Evolutionary conservation across 1,139 yeast genomes (phyloP), one percentile per base, ranked within the genome.

Genomic region (Meyerozyma elateridarum): DNA sequence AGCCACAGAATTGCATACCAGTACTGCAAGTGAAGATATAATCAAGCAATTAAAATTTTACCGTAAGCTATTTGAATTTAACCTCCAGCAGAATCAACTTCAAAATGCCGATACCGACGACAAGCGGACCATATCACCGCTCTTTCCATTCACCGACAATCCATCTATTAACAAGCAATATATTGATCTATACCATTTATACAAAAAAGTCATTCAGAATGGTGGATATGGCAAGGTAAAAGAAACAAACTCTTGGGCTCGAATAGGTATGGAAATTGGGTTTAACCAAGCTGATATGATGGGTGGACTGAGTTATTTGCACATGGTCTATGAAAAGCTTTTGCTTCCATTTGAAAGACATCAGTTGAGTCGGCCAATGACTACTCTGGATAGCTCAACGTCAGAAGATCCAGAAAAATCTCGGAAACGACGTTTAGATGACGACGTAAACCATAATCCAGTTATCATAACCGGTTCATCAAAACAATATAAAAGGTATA

Each of bases 261-360:
- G 71, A 46, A 68, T 79, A 14, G 91, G 91, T 9, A 63, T 88
- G 33, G 94, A 83, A 44, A 59, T 85, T 33, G 94, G 94, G 0
- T 82, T 79, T 49, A 70, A 76, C 25, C 18, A 9, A 20, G 87
- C 84, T 3, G 70, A 76, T 42, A 73, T 76, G 29, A 76, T 79
- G 74, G 79, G 85, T 16, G 79, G 88, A 15, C 57, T 82, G 33
- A 78, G 88, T 13, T 73, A 87, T 0, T 59, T 85, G 37, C 77
- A 82, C 48, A 58, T 75, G 1, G 74, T 84, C 0, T 78, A 76
- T 40, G 61, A 63, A 30, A 49, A 52, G 32, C 52, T 61, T 14
- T 45, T 64, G 17, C 57, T 57, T 35, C 67, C 66, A 0, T 57
- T 59, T 32, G 70, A 63, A 38, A 28, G 9, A 7, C 6, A 11